phyloP scores from a whole-genome alignment of 345 rosid species.

The Eutrema japonicum region DNA sequence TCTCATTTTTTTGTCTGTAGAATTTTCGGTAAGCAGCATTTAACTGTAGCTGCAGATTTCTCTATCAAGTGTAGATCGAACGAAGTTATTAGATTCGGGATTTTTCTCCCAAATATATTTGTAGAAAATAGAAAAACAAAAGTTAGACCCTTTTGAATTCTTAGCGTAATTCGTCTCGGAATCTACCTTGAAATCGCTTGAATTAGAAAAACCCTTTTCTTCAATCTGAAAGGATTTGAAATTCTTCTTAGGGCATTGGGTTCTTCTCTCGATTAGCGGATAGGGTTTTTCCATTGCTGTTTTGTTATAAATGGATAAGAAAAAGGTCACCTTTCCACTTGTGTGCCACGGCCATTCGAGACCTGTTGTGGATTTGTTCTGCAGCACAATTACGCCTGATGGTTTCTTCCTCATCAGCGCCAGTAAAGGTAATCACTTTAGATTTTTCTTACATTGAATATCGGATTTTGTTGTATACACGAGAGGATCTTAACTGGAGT shows the following conservation, averaged over 20 bases:
- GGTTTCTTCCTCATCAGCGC: constrained; percentile 85
- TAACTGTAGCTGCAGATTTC: constrained; percentile 24
- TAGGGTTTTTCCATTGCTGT: constrained; percentile 29
- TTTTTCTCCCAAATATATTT: constrained; percentile 10
- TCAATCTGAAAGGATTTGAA: background rate
- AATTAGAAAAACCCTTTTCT: constrained; percentile 10
- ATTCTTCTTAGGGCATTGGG: constrained; percentile 6
- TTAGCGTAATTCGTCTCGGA: constrained; percentile 2
- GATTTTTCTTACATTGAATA: background rate
- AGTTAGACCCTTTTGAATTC: constrained; percentile 2
- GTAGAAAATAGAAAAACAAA: constrained; percentile 14
- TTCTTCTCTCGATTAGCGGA: background rate
- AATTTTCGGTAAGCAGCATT: constrained; percentile 17
- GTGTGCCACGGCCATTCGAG: constrained; percentile 86
- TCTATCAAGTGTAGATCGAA: constrained; percentile 23
- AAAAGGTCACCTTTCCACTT: constrained; percentile 65
- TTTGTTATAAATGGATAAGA: constrained; percentile 63
- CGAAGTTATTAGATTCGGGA: constrained; percentile 16
- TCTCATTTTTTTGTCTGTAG: constrained; percentile 3
- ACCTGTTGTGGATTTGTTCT: constrained; percentile 81
- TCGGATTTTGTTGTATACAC: background rate
- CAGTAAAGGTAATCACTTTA: constrained; percentile 60
- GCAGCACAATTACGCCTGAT: constrained; percentile 76
- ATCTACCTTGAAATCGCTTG: background rate
- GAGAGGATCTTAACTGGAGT: background rate